Evolutionary conservation across 345 rosid species (phyloP).

Genomic region (Dovyalis caffra): DNA sequence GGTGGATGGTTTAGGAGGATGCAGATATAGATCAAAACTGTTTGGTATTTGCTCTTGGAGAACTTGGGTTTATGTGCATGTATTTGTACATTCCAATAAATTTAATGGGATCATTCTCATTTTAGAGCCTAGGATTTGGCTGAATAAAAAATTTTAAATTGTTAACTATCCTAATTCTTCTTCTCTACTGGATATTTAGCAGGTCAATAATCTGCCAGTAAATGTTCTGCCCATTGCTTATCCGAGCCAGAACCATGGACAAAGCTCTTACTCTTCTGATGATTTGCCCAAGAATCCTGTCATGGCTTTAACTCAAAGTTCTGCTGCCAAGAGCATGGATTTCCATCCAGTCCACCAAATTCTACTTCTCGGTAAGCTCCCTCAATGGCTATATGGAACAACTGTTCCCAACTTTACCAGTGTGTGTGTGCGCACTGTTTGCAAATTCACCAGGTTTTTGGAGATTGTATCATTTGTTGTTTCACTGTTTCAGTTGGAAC

Average conservation of each 20-base stretch:
- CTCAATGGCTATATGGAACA: slow-evolving; percentile 9
- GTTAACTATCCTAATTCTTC: slow-evolving; percentile 5
- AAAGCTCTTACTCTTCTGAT: slow-evolving; percentile 66
- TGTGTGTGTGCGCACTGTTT: background rate
- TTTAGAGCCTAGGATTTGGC: background rate
- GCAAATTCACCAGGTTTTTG: slow-evolving; percentile 7
- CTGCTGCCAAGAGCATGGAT: slow-evolving; percentile 85
- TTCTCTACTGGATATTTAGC: slow-evolving; percentile 13
- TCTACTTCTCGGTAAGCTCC: slow-evolving; percentile 70
- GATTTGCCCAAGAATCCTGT: slow-evolving; percentile 75
- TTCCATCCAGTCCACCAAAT: slow-evolving; percentile 80
- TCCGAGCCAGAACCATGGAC: slow-evolving; percentile 64
- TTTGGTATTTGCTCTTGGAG: background rate
- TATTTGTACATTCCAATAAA: background rate
- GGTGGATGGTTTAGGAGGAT: background rate
- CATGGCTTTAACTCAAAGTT: slow-evolving; percentile 59
- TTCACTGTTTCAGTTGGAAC: slow-evolving; percentile 68
- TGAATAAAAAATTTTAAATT: background rate
- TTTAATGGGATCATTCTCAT: background rate
- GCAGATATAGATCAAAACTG: background rate
- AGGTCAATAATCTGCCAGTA: slow-evolving; percentile 71
- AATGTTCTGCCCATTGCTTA: slow-evolving; percentile 66
- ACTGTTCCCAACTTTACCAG: background rate
- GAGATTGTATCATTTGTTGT: slow-evolving; percentile 7
- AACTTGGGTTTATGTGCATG: background rate